Conservation (phyloP, 176 grass and related monocot species). For the Musa itinerans region DNA sequence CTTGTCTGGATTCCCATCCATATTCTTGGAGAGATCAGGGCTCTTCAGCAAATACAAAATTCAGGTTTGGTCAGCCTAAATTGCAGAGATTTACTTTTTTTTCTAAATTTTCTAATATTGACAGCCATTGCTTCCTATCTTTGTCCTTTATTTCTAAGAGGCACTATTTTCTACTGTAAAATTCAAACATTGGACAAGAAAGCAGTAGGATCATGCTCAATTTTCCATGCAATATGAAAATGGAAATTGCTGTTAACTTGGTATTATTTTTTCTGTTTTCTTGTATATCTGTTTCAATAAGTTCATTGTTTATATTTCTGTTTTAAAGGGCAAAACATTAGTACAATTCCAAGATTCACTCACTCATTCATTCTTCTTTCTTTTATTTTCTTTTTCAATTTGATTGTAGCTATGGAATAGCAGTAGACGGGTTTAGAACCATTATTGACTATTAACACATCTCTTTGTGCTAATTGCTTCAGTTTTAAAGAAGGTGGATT, state of each 20-base stretch:
- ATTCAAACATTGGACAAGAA: background rate
- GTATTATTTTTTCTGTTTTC: no score
- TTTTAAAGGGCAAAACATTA: background rate
- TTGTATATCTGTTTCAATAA: background rate
- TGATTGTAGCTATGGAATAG: no score
- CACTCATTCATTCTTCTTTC: background rate
- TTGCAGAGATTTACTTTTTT: background rate
- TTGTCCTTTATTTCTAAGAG: no score
- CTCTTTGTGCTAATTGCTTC: no score
- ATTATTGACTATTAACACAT: no score
- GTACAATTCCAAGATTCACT: background rate
- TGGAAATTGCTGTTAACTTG: no score
- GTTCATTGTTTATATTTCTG: background rate
- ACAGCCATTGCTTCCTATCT: background rate
- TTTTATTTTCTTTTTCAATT: background rate
- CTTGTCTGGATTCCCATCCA: slow-evolving; percentile 16
- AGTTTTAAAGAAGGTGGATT: background rate
- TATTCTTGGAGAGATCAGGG: slow-evolving; percentile 5
- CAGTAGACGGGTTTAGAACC: no score
- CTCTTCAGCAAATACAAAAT: slow-evolving; percentile 19
- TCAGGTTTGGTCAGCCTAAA: slow-evolving; percentile 2
- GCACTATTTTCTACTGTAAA: background rate
- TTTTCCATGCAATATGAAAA: background rate
- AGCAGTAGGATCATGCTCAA: background rate
- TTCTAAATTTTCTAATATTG: background rate